Evolutionary conservation across 331 rosid genomes (phyloP).

Genomic region (Cydonia oblonga): DNA sequence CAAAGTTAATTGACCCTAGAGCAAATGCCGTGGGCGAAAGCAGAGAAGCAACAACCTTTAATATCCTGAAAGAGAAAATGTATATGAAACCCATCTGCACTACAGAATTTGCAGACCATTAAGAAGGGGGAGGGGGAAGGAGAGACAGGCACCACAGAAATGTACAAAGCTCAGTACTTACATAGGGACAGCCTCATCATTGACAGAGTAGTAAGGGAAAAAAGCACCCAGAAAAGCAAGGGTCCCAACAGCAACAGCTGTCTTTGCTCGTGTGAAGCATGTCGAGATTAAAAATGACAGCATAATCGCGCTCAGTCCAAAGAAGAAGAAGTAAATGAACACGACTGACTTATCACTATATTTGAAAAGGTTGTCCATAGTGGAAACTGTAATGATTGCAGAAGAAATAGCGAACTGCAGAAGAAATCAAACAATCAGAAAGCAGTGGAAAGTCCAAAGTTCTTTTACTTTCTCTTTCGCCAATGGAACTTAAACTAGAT

Average conservation of each 20-base stretch:
- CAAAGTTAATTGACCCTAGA: constrained; percentile 83
- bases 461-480: background rate
- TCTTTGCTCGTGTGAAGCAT: constrained; percentile 84
- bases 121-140: background rate
- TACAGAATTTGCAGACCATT: background rate
- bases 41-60: constrained; percentile 75
- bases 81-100: constrained; percentile 4
- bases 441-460: background rate
- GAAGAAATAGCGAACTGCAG: constrained; percentile 82
- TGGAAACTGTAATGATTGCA: constrained; percentile 69
- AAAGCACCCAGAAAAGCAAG: constrained; percentile 77
- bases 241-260: constrained; percentile 98
- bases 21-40: constrained; percentile 98
- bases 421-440: constrained; percentile 21
- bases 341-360: constrained; percentile 90
- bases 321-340: constrained; percentile 75
- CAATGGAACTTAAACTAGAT: background rate
- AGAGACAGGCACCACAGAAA: background rate
- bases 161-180: constrained; percentile 31
- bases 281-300: constrained; percentile 83
- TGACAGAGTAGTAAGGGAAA: constrained; percentile 85
- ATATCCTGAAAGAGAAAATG: constrained; percentile 42
- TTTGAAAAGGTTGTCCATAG: constrained; percentile 75
- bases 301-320: constrained; percentile 89
- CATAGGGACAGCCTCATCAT: constrained; percentile 70